phyloP scores from a whole-genome alignment of 2,329 filamentous ascomycete genomes.

The Talaromyces rugulosus region DNA sequence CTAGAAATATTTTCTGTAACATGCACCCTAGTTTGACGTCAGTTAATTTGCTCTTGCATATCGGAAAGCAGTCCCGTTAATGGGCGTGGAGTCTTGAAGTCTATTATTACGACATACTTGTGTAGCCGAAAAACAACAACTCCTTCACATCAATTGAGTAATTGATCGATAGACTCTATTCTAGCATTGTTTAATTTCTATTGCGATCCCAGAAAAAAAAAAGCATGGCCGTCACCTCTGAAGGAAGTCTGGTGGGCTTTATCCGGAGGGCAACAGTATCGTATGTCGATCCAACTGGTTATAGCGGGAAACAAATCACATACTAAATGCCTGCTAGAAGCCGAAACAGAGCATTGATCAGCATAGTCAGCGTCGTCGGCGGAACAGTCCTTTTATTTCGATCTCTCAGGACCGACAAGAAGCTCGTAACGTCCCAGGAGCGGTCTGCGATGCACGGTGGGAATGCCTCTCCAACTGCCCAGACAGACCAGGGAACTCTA shows the following conservation, averaged over 20 bases:
- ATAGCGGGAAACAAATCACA: not conserved
- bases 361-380: conserved; percentile 18
- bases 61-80: not conserved
- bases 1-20: not conserved
- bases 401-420: conserved; percentile 14
- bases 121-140: not conserved
- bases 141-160: not conserved
- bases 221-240: conserved; percentile 5
- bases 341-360: conserved; percentile 19
- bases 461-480: not conserved
- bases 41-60: not conserved
- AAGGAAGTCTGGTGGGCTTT: not conserved
- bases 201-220: not conserved
- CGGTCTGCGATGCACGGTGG: conserved; percentile 14
- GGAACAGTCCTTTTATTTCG: conserved; percentile 19
- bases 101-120: not conserved
- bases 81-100: not conserved
- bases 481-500: conserved; percentile 17
- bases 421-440: conserved; percentile 16
- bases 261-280: conserved; percentile 5
- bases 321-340: conserved; percentile 12
- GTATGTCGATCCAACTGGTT: not conserved
- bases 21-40: not conserved
- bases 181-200: not conserved
- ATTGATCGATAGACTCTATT: not conserved